Evolutionary conservation across 2,329 filamentous ascomycete species (phyloP), one percentile per base, ranked within the genome.

Genomic region (Gnomoniopsis smithogilvyi): DNA sequence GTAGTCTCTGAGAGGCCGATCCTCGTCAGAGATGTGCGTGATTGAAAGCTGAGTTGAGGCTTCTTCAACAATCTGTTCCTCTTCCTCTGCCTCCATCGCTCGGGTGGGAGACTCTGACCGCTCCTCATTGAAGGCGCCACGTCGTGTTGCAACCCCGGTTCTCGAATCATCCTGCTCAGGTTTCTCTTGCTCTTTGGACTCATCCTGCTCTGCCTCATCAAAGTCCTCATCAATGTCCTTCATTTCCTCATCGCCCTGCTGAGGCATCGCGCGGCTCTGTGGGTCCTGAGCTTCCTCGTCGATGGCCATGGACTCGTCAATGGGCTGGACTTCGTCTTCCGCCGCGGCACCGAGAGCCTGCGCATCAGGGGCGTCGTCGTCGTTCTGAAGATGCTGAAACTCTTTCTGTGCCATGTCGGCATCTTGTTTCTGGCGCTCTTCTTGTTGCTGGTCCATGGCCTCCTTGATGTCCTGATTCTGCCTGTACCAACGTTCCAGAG

Each of bases 381-480:
- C 91, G 64, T 97, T 87, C 62, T 89, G 88, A 3, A 98, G 79
- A 74, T 99, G 95, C 75, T 98, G 92, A 69, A 97, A 97, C 69
- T 97, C 92, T n/a, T 84, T 85, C 68, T 88, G 82, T 11, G 84
- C 80, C 80, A 91, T 89, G 62, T 95, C 87, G n/a, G 86, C 79
- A 47, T 77, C 71, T 46, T 80, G 73, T 41, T 75, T 76, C 64
- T 84, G 74, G 34, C 82, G 78, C 21, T 80, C 73, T 14, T 81
- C 76, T 50, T 85, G 80, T 21, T 85, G 80, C 21, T 81, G 76
- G 52, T 83, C 75, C 56, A 85, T 78, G 2, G 82, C 76, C 59
- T 89, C 82, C 69, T 83, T 78, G 66, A 99, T 98, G 62, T 96
- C 89, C 50, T 85, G 85, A 67, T 96, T 91, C 68, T 92, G 91